Evolutionary conservation across 129 eudicot genomes (phyloP), one percentile per base, ranked within the genome.

Genomic region (Pulicaria dysenterica): DNA sequence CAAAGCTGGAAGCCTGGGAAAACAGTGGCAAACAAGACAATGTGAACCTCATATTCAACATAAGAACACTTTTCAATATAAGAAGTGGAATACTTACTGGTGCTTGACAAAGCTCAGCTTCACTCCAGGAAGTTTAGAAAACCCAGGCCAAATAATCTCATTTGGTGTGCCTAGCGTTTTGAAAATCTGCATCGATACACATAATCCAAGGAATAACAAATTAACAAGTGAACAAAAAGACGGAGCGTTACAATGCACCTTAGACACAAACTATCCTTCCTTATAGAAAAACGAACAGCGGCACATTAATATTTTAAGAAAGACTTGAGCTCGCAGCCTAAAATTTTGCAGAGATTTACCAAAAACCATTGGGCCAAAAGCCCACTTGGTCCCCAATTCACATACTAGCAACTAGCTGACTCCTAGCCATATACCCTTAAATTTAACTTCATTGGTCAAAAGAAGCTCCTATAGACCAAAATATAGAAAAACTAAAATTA

Each of bases 1-100:
- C 96, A 89, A 89, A 87, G 96, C 91, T 84, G 91, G 89, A 87
- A 74, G 95, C 95, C 96, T 89, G 96, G 94, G 89, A 84, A 84
- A 87, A 87, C 81, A 84, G 76, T 69, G 77, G 79, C 82, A 76
- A 86, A 83, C 64, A 83, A 85, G 79, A 83, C 45, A 75, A 83
- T 42, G 55, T 77, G 55, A 85, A 83, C 63, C 36, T 59, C 34
- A 15, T 7, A 68, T 58, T 66, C 67, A 65, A 72, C 56, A 49
- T 41, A 7, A 16, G 43, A 60, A 84, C 34, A 42, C 14, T 3
- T 69, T 24, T 6, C 8, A 47, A 63, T 75, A 49, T 40, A 58
- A 64, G 67, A 61, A 58, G 75, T 7, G 11, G 11, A 47, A 62
- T 37, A 87, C 98, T 88, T 85, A 94, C 96, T 83, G 84, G 57